Evolutionary conservation across 768 basidiomycete genomes (phyloP), one percentile per base, ranked within the genome.

Genomic region (Ephemerocybe angulata): DNA sequence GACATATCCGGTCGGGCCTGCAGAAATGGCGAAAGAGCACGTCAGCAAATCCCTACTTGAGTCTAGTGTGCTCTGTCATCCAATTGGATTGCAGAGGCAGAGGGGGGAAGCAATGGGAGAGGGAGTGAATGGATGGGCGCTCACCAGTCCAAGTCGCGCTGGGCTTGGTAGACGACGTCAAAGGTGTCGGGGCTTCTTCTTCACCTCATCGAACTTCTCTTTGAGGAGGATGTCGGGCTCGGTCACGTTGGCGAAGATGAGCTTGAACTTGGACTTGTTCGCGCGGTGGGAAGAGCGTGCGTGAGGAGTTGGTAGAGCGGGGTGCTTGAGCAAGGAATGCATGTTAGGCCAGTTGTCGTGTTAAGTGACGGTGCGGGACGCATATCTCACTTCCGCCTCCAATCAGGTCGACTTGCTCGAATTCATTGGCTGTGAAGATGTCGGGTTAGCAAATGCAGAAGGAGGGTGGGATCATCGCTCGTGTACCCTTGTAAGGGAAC

Each of bases 221-320:
- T 86, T 85, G 58, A 96, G 81, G 50, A 95, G 84, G 58, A 99
- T 97, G 67, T 99, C 97, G 50, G 81, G 76, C 66, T 93, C 90
- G 12, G 92, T 83, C 33, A 93, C 80, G 69, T 97, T n/a, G n/a
- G n/a, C n/a, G n/a, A n/a, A n/a, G n/a, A n/a, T n/a, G n/a, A n/a
- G n/a, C n/a, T n/a, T n/a, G 77, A 92, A 97, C 63, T 93, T 93
- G 57, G 97, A 98, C 76, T 86, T 92, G 83, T 98, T 97, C 38
- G 71, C 62, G 28, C 82, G 77, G 64, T 92, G 1, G 84, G 62
- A 42, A 82, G 81, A 8, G 91, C 87, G 67, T 93, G 84, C 41
- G 76, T 76, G 41, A 96, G 66, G 62, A 97, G 73, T 70, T 93
- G 90, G 74, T 89, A 93, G 43, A 93, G 79, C 2, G 91, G 91